A percentile compares a stretch with the other conserved stretches of the same genome.
Conservation (phyloP, 768 basidiomycete genomes). For the Royoungia palumana region DNA sequence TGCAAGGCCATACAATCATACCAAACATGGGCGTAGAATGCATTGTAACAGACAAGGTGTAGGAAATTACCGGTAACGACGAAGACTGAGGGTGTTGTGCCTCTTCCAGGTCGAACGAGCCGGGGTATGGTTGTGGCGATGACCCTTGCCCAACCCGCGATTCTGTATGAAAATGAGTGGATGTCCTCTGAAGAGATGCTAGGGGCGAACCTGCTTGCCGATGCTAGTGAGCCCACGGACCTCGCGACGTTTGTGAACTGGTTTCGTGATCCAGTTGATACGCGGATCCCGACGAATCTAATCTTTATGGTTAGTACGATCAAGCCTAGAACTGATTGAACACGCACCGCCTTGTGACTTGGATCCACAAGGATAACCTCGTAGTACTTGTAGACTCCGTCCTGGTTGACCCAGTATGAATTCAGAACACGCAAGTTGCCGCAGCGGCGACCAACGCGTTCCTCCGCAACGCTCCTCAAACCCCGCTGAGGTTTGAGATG, state of each 20-base stretch:
- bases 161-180: constrained; percentile 50
- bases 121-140: constrained; percentile 90
- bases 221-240: constrained; percentile 95
- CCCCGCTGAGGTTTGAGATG: constrained; percentile 98
- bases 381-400: constrained; percentile 98
- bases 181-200: not conserved
- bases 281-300: constrained; percentile 92
- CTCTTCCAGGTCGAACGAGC: constrained; percentile 92
- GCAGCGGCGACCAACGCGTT: constrained; percentile 95
- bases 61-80: constrained; percentile 73
- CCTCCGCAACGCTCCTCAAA: constrained; percentile 91
- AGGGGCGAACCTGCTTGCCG: constrained; percentile 81
- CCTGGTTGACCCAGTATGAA: constrained; percentile 99
- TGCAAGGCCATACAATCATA: constrained; percentile 22
- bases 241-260: constrained; percentile 98
- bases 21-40: constrained; percentile 27
- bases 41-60: constrained; percentile 7
- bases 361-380: constrained; percentile 99
- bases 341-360: constrained; percentile 83
- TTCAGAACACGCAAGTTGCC: constrained; percentile 95
- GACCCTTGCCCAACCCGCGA: constrained; percentile 95
- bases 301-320: constrained; percentile 11
- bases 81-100: constrained; percentile 96
- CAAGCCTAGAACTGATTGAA: not conserved
- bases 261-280: constrained; percentile 99